These are phyloP conservation scores for Leccinum boreale DNA, from an alignment of 768 basidiomycete species.

Conservation along the genomic window DNA sequence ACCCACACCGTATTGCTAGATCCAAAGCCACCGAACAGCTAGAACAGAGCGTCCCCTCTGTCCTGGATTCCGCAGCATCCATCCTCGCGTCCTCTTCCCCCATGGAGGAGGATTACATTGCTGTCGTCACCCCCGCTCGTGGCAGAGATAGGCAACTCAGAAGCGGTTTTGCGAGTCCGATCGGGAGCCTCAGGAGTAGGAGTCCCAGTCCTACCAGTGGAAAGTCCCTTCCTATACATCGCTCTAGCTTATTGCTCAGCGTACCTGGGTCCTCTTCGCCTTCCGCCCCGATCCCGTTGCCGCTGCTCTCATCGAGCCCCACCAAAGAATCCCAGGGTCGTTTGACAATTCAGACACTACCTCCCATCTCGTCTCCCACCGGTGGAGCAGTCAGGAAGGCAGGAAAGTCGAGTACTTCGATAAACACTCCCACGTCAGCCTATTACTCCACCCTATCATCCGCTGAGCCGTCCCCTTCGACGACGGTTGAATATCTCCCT, in stretches of 20 bases:
- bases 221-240: constrained; percentile 33
- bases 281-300: constrained; percentile 14
- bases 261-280: constrained; percentile 39
- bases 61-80: constrained; percentile 79
- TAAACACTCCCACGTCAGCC: constrained; percentile 47
- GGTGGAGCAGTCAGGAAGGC: constrained; percentile 7
- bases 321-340: constrained; percentile 16
- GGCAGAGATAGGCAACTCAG: constrained; percentile 32
- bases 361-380: constrained; percentile 7
- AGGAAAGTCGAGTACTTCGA: constrained; percentile 23
- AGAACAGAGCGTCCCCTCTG: constrained; percentile 80
- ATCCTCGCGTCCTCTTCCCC: constrained; percentile 50
- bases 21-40: constrained; percentile 70
- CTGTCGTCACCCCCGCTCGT: constrained; percentile 56
- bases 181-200: constrained; percentile 58
- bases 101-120: constrained; percentile 54
- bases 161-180: constrained; percentile 65
- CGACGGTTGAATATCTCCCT: constrained; percentile 34
- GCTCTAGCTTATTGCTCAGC: constrained; percentile 47
- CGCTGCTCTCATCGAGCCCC: constrained; percentile 29
- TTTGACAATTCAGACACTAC: constrained; percentile 25
- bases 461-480: constrained; percentile 37
- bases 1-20: constrained; percentile 73
- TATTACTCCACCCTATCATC: constrained; percentile 44
- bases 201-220: constrained; percentile 59